Conservation (phyloP, 1,139 yeast species). For the Candida neerlandica region DNA sequence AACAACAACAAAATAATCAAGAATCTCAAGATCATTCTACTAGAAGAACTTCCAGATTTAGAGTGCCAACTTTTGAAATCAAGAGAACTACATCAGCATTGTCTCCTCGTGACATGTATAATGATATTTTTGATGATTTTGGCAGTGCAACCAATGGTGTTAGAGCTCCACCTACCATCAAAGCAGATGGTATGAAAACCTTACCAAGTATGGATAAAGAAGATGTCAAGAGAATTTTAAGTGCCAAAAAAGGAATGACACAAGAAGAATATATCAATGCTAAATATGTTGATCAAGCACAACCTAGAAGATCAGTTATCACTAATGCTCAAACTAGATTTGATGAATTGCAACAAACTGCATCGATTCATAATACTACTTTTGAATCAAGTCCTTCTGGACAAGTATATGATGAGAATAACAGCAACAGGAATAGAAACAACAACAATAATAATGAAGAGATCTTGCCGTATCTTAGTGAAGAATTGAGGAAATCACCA, state of each 20-base stretch:
- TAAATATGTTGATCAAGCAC: constrained; percentile 32
- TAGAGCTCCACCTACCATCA: constrained; percentile 37
- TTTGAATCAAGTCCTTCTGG: constrained; percentile 27
- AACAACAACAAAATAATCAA: constrained; percentile 2
- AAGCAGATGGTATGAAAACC: constrained; percentile 44
- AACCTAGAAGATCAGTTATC: constrained; percentile 35
- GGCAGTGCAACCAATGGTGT: constrained; percentile 24
- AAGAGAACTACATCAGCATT: constrained; percentile 37
- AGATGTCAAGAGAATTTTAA: constrained; percentile 45
- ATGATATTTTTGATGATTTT: constrained; percentile 47
- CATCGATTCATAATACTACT: constrained; percentile 42
- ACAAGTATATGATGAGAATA: constrained; percentile 4
- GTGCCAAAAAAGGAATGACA: constrained; percentile 41
- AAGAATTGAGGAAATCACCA: constrained; percentile 39
- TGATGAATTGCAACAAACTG: constrained; percentile 42
- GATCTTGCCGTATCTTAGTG: constrained; percentile 35
- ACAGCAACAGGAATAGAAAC: too few relatives aligned
- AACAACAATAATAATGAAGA: neutral
- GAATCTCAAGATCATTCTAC: neutral
- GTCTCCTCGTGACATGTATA: constrained; percentile 42
- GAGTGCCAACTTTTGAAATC: constrained; percentile 49
- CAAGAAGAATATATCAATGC: constrained; percentile 46
- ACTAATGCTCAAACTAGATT: constrained; percentile 29
- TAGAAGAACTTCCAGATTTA: constrained; percentile 31
- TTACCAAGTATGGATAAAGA: constrained; percentile 53